Percentiles rank a stretch among this genome's conserved stretches.
These are phyloP conservation scores for Artemisia argyi DNA, from an alignment of 129 eudicot genomes.

Conservation along the genomic window DNA sequence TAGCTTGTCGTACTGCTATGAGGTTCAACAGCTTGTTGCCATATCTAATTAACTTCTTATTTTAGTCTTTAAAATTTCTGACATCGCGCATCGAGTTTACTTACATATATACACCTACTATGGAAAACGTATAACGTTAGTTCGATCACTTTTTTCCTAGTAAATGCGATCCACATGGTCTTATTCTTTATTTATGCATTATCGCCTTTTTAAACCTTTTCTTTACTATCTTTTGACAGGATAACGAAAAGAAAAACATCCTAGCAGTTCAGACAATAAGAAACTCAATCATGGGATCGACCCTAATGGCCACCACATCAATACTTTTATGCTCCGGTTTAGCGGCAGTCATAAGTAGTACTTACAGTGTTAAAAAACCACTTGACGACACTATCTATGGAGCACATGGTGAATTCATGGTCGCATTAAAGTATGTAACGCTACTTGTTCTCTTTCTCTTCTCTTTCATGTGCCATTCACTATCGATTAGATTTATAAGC, in stretches of 20 bases:
- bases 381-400: constrained; percentile 77
- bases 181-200: not conserved
- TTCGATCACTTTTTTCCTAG: too few relatives aligned
- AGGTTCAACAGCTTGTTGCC: not conserved
- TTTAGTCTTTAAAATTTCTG: too few relatives aligned
- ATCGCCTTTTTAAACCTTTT: not conserved
- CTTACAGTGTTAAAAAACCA: constrained; percentile 83
- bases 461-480: constrained; percentile 76
- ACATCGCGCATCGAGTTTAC: too few relatives aligned
- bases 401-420: constrained; percentile 87
- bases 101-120: too few relatives aligned
- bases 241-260: constrained; percentile 84
- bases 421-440: constrained; percentile 78
- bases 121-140: too few relatives aligned
- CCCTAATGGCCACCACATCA: constrained; percentile 89
- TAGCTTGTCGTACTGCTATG: not conserved
- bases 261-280: constrained; percentile 82
- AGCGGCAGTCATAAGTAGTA: constrained; percentile 87
- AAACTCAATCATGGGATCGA: constrained; percentile 89
- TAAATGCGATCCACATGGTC: too few relatives aligned
- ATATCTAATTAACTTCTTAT: too few relatives aligned
- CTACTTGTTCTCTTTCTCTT: constrained; percentile 65
- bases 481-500: constrained; percentile 77
- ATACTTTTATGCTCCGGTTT: constrained; percentile 72
- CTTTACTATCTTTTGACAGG: constrained; percentile 41